Evolutionary conservation across 2,329 filamentous ascomycete species (phyloP), one percentile per base, ranked within the genome.

Genomic region (Teratosphaeria zuluensis): DNA sequence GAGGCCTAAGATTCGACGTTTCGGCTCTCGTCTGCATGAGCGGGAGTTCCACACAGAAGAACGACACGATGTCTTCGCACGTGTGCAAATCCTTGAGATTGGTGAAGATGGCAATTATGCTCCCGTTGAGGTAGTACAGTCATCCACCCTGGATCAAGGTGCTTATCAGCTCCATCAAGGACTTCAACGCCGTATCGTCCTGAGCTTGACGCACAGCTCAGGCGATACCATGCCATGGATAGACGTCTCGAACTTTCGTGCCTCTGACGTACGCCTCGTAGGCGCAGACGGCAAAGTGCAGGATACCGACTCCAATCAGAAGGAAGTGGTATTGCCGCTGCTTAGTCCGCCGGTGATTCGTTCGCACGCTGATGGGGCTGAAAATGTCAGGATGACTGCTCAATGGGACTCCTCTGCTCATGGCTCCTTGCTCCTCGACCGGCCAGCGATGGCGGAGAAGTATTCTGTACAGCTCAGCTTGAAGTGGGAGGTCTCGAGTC

Each of bases 401-500:
- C 92, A 97, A 69, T 99, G 94, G 94, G 94, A 99, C 71, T 96
- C 92, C 0, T 95, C 91, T 68, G 80, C 94, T 64, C 94, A 99
- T 73, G 86, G 85, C 63, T 96, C 94, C 5, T 78, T 95, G n/a
- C 80, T 97, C 14, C 83, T 99, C n/a, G 92, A 99, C 73, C 86
- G 92, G 30, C 87, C 90, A 1, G 97, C 94, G 1, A 46, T 16
- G 14, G 84, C 89, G n/a, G 92, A 96, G 60, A 94, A 91, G 70
- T 92, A 94, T 72, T 87, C 88, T 51, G 89, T 99, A 21, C 92
- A 96, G 73, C 86, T 96, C 75, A 86, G 88, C 0, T 77, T 97
- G 11, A 82, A 84, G 16, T 97, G 92, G 90, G 89, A 96, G 66
- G 84, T 97, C 31, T 81, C 82, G 60, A 95, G 91, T 1, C 83